Base-by-base conservation (phyloP, 805 yeast species). In the Metschnikowia santaceciliae region DNA sequence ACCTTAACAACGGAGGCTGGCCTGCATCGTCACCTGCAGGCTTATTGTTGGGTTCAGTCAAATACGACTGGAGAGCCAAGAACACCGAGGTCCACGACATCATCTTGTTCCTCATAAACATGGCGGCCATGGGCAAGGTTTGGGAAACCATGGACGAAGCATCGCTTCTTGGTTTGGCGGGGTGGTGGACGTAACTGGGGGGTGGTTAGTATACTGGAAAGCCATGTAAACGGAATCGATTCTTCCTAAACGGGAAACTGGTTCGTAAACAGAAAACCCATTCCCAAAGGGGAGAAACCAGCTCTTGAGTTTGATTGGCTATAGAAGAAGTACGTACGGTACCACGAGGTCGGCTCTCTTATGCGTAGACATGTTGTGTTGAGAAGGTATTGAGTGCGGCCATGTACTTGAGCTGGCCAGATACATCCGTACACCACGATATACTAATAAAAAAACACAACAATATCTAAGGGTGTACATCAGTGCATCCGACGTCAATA, bases 51-150 rank as follows among this genome's bases (percentile, higher is more conserved):
- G 78, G 78, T 50, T 74, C 76, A 52, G 71, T 76, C 61, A 81
- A 68, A 56, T 65, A 80, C 1, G 78, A 54, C 57, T 77, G 81
- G 23, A 80, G 58, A 4, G 82, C 72, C 53, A 79, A 73, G 51
- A 82, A 71, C 22, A 82, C 60, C 3, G 85, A 66, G 20, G 82
- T 67, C 86, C 86, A 80, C 11, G 83, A 71, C 58, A 81, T 64
- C 54, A 80, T 66, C 61, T 78, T 81, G 63, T 80, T 79, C 59
- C 75, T 48, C 79, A 82, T 73, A 66, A 82, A 82, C 82, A 82
- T 80, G 43, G 86, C 86, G 3, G 84, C 83, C 84, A 82, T 79
- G 32, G 87, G 86, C 69, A 82, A 76, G 15, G 84, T 72, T 64
- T 79, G 86, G 39, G 79, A 66, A 42, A 79, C 69, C 65, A 78